phyloP scores from a whole-genome alignment of 495 filamentous ascomycete species.

The Astrocystis sublimbata region DNA sequence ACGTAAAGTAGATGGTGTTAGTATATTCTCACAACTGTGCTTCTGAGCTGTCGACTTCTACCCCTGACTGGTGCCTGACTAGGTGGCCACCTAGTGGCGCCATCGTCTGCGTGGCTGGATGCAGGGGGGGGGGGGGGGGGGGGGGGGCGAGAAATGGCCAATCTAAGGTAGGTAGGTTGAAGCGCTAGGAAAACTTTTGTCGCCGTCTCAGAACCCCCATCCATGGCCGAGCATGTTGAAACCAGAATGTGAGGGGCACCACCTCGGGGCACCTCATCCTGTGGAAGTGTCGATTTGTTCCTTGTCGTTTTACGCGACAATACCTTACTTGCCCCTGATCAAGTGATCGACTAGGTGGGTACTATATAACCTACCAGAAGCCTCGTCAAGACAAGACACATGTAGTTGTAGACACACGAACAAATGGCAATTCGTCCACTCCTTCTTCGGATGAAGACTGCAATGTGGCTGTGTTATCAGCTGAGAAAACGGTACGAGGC shows the following conservation, averaged over 20 bases:
- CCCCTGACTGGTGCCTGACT: conserved; percentile 4
- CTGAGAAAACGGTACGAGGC: conserved; percentile 3
- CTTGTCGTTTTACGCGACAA: no score
- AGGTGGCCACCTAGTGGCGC: background rate
- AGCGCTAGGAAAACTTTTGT: conserved; percentile 13
- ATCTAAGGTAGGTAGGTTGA: background rate
- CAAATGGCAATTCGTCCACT: background rate
- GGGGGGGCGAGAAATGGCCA: no score
- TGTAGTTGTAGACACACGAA: no score
- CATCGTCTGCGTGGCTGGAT: background rate
- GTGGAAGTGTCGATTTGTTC: no score
- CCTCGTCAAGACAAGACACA: no score
- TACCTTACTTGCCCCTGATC: no score
- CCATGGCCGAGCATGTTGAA: conserved; percentile 11
- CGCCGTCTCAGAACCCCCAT: conserved; percentile 11
- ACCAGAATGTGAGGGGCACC: background rate
- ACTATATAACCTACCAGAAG: no score
- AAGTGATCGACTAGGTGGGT: no score
- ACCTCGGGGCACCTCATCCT: no score
- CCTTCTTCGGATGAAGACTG: background rate
- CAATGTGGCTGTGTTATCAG: conserved; percentile 13
- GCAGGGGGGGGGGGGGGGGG: background rate
- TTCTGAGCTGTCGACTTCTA: background rate
- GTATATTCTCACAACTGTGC: conserved; percentile 1
- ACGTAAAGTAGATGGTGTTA: no score